Conservation (phyloP, 2,329 filamentous ascomycete genomes). For the Venturia oleaginea region DNA sequence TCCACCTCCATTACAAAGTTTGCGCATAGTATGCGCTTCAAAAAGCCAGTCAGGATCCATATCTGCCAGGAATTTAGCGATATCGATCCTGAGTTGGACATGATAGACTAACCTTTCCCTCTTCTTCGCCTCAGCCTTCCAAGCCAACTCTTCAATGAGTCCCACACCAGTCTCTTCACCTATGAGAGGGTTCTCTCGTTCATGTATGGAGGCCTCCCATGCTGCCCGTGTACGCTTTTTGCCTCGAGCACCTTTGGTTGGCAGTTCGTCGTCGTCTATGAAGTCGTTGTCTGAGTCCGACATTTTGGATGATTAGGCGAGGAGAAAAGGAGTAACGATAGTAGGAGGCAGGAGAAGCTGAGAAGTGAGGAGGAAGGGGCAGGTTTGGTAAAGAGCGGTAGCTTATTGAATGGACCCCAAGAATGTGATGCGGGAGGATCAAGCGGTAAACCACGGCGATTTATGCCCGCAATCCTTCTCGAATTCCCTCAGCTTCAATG, state of each 20-base stretch:
- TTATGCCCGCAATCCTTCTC: not conserved
- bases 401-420: not conserved
- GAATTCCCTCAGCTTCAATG: not conserved
- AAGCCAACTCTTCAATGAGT: constrained; percentile 62
- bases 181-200: constrained; percentile 30
- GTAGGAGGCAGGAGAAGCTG: constrained; percentile 1
- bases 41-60: not conserved
- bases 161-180: constrained; percentile 69
- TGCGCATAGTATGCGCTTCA: not conserved
- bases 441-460: not conserved
- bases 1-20: not conserved
- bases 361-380: constrained; percentile 10
- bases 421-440: not conserved
- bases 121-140: constrained; percentile 72
- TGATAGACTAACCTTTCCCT: constrained; percentile 49
- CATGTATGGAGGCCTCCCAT: constrained; percentile 12
- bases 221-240: constrained; percentile 29
- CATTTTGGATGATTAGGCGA: constrained; percentile 39
- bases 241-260: constrained; percentile 26
- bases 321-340: not conserved
- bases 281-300: constrained; percentile 67
- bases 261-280: constrained; percentile 48
- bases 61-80: not conserved
- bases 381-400: not conserved
- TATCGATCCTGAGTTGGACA: not conserved